Evolutionary conservation across 208 protist species (phyloP), one percentile per base, ranked within the genome.

Genomic region (Wallacemonas rigidus): DNA sequence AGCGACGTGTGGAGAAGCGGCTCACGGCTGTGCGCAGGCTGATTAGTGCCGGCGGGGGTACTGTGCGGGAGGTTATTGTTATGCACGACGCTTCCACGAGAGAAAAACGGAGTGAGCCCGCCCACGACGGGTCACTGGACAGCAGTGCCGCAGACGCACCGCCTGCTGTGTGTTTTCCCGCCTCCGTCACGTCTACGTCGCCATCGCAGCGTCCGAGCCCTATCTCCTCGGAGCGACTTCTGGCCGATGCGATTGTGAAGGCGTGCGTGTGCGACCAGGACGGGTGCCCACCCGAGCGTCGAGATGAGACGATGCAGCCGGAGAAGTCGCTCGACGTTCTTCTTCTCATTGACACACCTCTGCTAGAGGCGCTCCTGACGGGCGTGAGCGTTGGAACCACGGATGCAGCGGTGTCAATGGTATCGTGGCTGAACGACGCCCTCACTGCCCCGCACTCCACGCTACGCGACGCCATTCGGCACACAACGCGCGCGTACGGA

Each of bases 41-140:
- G 3, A 76, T 76, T 39, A 3, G 26, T 3, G 62, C 60, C 36
- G 71, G 71, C 15, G 71, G 71, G 26, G 71, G 71, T 3, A 12
- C 14, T 11, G 63, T 76, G 38, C 39, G 57, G 15, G 57, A 61
- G 6, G 71, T 76, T 3, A 63, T 76, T 14, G 11, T 48, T 14
- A 6, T 74, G 5, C 41, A 41, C 15, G 12, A 48, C 26, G 26
- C 26, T 26, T 26, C 26, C 26, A 26, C 26, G 26, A 26, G 26
- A 26, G 26, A 26, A 26, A 26, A 26, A 26, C 26, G 26, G 26
- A 26, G 26, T 26, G 26, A 26, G 26, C 26, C 26, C 26, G 26
- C 26, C 26, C 26, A 26, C 26, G 26, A 26, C 26, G 26, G 26
- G 26, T 26, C 26, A 26, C 26, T 26, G 26, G 26, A 26, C 26